Evolutionary conservation across 1,284 basidiomycete genomes (phyloP).

Genomic region (Naganishia albida): DNA sequence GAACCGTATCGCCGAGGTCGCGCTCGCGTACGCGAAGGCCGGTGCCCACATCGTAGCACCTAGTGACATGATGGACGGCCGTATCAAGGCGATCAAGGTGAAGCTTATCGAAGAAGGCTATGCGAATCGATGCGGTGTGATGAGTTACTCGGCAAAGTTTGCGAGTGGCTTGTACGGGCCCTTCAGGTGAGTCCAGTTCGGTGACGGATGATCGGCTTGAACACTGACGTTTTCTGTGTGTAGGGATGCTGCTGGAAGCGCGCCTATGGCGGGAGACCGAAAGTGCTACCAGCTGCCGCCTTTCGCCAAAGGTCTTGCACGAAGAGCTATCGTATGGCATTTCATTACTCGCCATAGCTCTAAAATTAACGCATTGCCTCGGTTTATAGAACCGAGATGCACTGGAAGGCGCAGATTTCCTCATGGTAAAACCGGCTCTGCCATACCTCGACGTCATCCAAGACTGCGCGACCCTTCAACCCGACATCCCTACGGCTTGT

Average conservation of each 20-base stretch:
- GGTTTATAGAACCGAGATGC: slow-evolving; percentile 85
- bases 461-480: slow-evolving; percentile 78
- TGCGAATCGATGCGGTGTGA: slow-evolving; percentile 84
- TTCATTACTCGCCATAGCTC: not conserved
- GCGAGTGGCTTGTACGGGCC: slow-evolving; percentile 95
- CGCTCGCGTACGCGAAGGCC: slow-evolving; percentile 86
- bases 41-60: slow-evolving; percentile 98
- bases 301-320: slow-evolving; percentile 81
- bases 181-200: slow-evolving; percentile 67
- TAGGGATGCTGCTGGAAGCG: slow-evolving; percentile 93
- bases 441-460: slow-evolving; percentile 96
- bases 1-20: slow-evolving; percentile 84
- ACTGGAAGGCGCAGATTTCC: slow-evolving; percentile 93
- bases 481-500: slow-evolving; percentile 85
- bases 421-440: slow-evolving; percentile 97
- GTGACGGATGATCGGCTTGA: not conserved
- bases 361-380: too few relatives aligned
- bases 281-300: slow-evolving; percentile 98
- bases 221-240: not conserved
- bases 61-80: slow-evolving; percentile 99
- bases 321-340: slow-evolving; percentile 79
- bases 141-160: slow-evolving; percentile 99
- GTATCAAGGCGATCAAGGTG: slow-evolving; percentile 85
- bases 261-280: slow-evolving; percentile 89
- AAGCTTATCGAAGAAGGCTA: slow-evolving; percentile 77